Base-by-base conservation (phyloP, 768 basidiomycete genomes). In the Mycena vitilis region DNA sequence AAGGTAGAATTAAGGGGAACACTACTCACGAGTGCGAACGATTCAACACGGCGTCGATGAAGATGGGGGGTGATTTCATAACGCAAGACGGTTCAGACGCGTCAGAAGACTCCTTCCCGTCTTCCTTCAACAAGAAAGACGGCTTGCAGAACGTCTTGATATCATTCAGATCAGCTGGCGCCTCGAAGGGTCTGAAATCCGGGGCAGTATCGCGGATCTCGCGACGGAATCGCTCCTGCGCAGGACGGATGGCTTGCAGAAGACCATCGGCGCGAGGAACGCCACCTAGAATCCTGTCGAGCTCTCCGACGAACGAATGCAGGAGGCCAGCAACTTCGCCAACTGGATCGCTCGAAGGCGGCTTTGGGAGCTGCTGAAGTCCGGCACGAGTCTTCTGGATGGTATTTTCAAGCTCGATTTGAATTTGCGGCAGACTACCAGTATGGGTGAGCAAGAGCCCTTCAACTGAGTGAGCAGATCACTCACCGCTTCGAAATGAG, bases 401-500 rank as follows among this genome's bases (percentile, higher is more conserved):
- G 0, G 84, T 77, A 0, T 75, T 78, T 25, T 85, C 81, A 34
- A 92, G 76, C 66, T 92, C 91, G 0, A 86, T 81, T 57, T 88
- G 85, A 12, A 92, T 87, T 65, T 85, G 78, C 0, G 92, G 91
- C 0, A 93, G 81, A 49, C 92, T 93, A 13, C 30, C 16, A 37
- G 2, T 36, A 9, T 42, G 54, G 23, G 8, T 57, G 40, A 63
- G 37, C 20, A 25, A 30, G 12, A 36, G 20, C 34, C 52, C 18
- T n/a, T n/a, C n/a, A n/a, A 37, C 40, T 23, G 9, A 52, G n/a
- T 18, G 37, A 49, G 9, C n/a, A 23, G 42, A 30, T 36, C 23
- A 76, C 80, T 3, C 60, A 91, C 92, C 89, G 79, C 69, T 87
- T 88, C 0, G 84, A 77, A 44, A 93, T 91, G 4, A 91, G 77